These are phyloP conservation scores for Aureobasidium pullulans DNA, from an alignment of 2,329 filamentous ascomycete species.

Conservation along the genomic window DNA sequence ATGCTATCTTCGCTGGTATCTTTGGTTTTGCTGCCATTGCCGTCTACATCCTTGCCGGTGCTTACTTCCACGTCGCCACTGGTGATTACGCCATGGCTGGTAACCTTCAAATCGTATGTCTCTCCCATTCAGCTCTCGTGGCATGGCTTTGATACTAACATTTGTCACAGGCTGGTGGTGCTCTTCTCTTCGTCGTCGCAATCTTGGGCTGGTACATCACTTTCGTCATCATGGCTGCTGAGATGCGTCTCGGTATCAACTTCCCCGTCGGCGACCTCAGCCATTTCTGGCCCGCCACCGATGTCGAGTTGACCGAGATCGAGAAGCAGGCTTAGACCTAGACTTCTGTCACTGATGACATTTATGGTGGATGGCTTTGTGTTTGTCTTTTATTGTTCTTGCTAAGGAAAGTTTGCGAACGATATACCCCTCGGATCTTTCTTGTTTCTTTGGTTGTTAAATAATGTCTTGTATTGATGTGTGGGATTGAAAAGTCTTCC, in stretches of 20 bases:
- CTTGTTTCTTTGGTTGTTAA: not conserved
- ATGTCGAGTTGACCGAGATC: slow-evolving; percentile 16
- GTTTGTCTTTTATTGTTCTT: not conserved
- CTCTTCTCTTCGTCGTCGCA: slow-evolving; percentile 39
- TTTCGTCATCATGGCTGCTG: slow-evolving; percentile 47
- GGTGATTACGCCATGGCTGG: slow-evolving; percentile 37
- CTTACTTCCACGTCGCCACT: slow-evolving; percentile 42
- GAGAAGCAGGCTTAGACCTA: slow-evolving; percentile 21
- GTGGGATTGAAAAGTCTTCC: not conserved
- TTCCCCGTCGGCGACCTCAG: slow-evolving; percentile 47
- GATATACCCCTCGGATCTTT: not conserved
- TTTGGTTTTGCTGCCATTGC: slow-evolving; percentile 42
- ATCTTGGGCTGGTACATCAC: slow-evolving; percentile 47
- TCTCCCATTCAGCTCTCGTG: not conserved
- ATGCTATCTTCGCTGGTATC: slow-evolving; percentile 43
- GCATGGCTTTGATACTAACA: not conserved
- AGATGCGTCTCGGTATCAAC: slow-evolving; percentile 44
- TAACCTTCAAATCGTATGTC: slow-evolving; percentile 40
- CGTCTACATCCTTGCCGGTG: slow-evolving; percentile 40
- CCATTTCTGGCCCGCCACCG: slow-evolving; percentile 36
- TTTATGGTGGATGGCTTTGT: not conserved
- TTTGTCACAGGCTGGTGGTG: slow-evolving; percentile 29
- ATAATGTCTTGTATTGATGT: not conserved
- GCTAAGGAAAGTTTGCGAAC: not conserved
- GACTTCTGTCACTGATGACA: not conserved